Percentiles rank a stretch among this genome's conserved stretches.
Evolutionary conservation across 169 alveolate species (phyloP).

Genomic region (Cryptosporidium andersoni): DNA sequence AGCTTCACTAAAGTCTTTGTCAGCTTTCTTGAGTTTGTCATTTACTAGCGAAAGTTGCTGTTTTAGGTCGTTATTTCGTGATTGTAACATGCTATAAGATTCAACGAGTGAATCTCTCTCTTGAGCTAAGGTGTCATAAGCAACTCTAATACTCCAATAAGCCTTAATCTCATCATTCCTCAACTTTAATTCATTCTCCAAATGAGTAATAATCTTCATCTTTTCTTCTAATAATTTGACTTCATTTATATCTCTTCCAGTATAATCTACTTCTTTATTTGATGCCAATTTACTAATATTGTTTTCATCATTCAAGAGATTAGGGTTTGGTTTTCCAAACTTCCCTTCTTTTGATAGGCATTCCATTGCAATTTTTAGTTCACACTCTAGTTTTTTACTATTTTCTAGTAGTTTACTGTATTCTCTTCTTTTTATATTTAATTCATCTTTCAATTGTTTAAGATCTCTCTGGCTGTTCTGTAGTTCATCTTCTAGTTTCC

Average conservation of each 20-base stretch:
- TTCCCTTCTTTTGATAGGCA: slow-evolving; percentile 57
- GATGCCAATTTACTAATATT: neutral
- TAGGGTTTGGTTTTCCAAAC: slow-evolving; percentile 14
- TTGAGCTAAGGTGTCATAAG: slow-evolving; percentile 62
- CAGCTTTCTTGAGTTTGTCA: slow-evolving; percentile 37
- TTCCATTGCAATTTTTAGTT: slow-evolving; percentile 22
- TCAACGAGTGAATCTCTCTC: slow-evolving; percentile 65
- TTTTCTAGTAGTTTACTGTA: neutral
- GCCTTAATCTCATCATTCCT: slow-evolving; percentile 65
- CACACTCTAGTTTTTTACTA: slow-evolving; percentile 50
- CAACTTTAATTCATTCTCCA: slow-evolving; percentile 43
- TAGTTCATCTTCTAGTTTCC: slow-evolving; percentile 7
- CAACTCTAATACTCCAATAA: slow-evolving; percentile 68
- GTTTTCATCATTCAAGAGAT: neutral
- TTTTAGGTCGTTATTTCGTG: slow-evolving; percentile 21
- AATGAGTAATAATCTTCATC: slow-evolving; percentile 53
- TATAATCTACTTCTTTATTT: neutral
- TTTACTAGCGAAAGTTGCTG: neutral
- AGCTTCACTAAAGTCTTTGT: neutral
- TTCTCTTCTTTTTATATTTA: slow-evolving; percentile 26
- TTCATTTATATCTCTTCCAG: neutral
- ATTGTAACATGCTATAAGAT: slow-evolving; percentile 24
- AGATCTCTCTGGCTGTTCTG: slow-evolving; percentile 57
- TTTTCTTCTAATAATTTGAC: slow-evolving; percentile 37
- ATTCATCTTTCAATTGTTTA: slow-evolving; percentile 45